Evolutionary conservation across 1,139 yeast species (phyloP), one percentile per base, ranked within the genome.

Genomic region (Kurtzmaniella quercitrusa): DNA sequence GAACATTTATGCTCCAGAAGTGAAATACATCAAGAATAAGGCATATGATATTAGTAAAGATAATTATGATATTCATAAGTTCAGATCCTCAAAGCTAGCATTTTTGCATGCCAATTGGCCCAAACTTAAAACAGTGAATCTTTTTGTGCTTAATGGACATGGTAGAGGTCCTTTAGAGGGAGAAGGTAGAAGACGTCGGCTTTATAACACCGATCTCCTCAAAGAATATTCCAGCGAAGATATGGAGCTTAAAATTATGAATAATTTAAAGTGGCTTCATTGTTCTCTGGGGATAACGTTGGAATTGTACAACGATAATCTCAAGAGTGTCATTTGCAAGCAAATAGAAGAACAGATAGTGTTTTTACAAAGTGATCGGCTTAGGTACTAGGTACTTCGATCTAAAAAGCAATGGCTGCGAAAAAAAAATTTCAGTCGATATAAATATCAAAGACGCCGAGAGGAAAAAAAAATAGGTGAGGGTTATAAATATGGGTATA

Each of bases 101-200:
- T 66, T 67, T 47, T 50, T 67, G 40, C 73, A 66, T 53, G 72
- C 72, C 42, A 67, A 66, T 48, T 67, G 73, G 73, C 72, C 71
- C 25, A 66, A 66, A 44, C 60, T 45, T 40, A 53, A 56, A 34
- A 37, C 66, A 3, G 49, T 47, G 16, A 61, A 60, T 40, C 49
- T 67, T 55, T 65, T 64, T 47, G 40, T 61, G 16, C 34, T 41
- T 4, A 64, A 63, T 47, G 49, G 58, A 2, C 43, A 46, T 37
- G 66, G 66, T 25, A 55, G 70, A 45, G 70, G 70, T 4, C 63
- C 65, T 9, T 51, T 50, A 39, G 50, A 43, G 15, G 54, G 47
- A 15, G 50, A 47, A 12, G 49, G 53, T 14, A 44, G 43, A 21
- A 53, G 67, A 48, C 55, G 69, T 48, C 48, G 71, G 44, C 48